phyloP scores from a whole-genome alignment of 306 rosid species.

The Pyrus bretschneideri region DNA sequence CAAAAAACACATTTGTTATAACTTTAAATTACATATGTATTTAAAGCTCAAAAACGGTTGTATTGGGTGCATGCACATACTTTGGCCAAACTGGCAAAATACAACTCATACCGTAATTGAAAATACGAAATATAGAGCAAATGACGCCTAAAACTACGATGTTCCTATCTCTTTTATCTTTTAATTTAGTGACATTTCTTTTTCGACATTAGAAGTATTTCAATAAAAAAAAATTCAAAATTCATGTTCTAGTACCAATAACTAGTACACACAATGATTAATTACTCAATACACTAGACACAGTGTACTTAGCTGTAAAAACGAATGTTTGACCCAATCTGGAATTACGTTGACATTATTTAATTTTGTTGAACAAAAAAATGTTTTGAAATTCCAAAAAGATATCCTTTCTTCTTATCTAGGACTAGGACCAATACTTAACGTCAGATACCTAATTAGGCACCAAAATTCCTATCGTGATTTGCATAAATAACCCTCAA shows the following conservation, averaged over 20 bases:
- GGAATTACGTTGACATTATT: background rate
- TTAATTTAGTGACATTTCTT: too few species aligned
- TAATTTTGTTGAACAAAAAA: background rate
- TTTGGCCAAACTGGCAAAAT: background rate
- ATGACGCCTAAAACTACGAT: too few species aligned
- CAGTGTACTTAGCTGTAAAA: background rate
- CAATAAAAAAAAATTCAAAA: too few species aligned
- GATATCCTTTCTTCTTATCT: background rate
- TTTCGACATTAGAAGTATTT: too few species aligned
- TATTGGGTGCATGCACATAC: slow-evolving; percentile 17
- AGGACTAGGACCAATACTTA: background rate
- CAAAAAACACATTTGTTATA: background rate
- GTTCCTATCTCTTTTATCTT: background rate
- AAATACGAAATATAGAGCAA: too few species aligned
- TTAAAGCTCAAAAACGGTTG: slow-evolving; percentile 1
- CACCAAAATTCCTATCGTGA: background rate
- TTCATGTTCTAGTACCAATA: too few species aligned
- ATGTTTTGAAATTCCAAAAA: background rate
- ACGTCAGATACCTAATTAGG: background rate
- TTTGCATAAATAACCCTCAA: background rate
- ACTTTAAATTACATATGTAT: slow-evolving; percentile 16
- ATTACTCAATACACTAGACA: background rate
- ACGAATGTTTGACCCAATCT: accelerated
- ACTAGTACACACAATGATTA: too few species aligned
- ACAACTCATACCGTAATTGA: background rate